Percentiles rank a stretch among this genome's conserved stretches.
Conservation (phyloP, 2,329 filamentous ascomycete species). For the Polytolypa hystricis region DNA sequence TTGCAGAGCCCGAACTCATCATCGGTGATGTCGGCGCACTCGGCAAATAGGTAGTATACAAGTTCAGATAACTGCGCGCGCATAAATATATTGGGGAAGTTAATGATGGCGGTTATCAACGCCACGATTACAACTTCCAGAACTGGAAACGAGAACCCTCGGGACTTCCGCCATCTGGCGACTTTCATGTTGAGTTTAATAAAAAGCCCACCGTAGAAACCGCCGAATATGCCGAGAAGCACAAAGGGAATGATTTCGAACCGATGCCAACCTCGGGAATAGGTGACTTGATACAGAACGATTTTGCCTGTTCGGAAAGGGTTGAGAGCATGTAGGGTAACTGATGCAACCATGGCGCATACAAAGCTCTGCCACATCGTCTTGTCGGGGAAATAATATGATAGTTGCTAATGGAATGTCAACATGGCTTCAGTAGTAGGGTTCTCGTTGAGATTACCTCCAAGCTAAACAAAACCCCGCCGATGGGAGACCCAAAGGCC, state of each 20-base stretch:
- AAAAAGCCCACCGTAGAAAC: slow-evolving; percentile 88
- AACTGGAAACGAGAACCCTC: slow-evolving; percentile 61
- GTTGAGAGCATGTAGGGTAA: slow-evolving; percentile 83
- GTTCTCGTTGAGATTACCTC: too few species aligned
- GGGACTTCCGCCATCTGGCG: slow-evolving; percentile 64
- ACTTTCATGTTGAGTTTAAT: slow-evolving; percentile 89
- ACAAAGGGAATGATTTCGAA: slow-evolving; percentile 88
- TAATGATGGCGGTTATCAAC: slow-evolving; percentile 73
- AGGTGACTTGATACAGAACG: slow-evolving; percentile 90
- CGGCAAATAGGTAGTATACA: slow-evolving; percentile 81
- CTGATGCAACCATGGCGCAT: slow-evolving; percentile 96
- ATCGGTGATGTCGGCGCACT: slow-evolving; percentile 71
- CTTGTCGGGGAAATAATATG: slow-evolving; percentile 97
- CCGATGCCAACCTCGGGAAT: slow-evolving; percentile 81
- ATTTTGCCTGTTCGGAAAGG: slow-evolving; percentile 93
- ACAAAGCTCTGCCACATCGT: slow-evolving; percentile 99
- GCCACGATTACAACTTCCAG: slow-evolving; percentile 71
- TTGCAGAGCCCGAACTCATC: slow-evolving; percentile 88
- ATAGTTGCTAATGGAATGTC: slow-evolving; percentile 81
- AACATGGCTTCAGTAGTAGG: too few species aligned
- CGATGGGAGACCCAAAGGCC: slow-evolving; percentile 86
- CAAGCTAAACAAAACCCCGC: slow-evolving; percentile 89
- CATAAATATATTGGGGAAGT: slow-evolving; percentile 95
- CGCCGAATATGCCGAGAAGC: slow-evolving; percentile 75
- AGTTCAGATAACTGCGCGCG: slow-evolving; percentile 83